Base-by-base conservation (phyloP, 140 eudicot species). In the Cichorium intybus region DNA sequence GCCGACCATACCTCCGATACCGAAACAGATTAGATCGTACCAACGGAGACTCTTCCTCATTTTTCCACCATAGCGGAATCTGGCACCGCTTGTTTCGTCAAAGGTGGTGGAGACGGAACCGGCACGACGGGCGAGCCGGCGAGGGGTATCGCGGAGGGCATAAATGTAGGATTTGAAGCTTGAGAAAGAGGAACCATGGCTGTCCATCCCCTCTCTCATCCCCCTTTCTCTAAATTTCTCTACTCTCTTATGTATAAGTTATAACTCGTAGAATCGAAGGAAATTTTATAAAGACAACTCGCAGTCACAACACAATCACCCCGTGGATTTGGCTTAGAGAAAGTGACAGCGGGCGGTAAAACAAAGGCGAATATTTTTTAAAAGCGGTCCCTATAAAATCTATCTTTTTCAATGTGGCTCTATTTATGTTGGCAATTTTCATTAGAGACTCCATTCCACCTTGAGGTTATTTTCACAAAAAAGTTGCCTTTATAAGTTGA, bases 1-100 rank as follows among this genome's bases (percentile, higher is more conserved):
- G 18, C 99, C 99, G 68, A 93, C 90, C 99, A 93, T 93, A 0
- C 99, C 99, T 56, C 99, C 99, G 81, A 93, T 70, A 48, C 97
- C 97, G 23, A 93, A 79, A 10, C 97, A 83, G 64, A 93, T 67
- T 15, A 93, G 86, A 80, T 92, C 99, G 69, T 79, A 64, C 99
- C 99, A 92, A 0, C 89, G 82, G 60, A 92, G 86, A 22, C 75
- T 79, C 35, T 81, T 80, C 9, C 71, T 60, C 84, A 92, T 72
- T 74, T 24, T 76, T 24, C 84, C 54, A 4, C 96, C 97, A 34
- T 86, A 82, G 15, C 79, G 77, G 54, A 80, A 66, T 2, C 89
- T 81, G 39, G 67, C 73, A 10, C 76, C 81, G 71, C 55, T 73
- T 11, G 82, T 75, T 56, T 92, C 99, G n/a, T 92, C 86, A 33